Conservation (phyloP, 106 monocot species). For the Dendrobium catenatum region DNA sequence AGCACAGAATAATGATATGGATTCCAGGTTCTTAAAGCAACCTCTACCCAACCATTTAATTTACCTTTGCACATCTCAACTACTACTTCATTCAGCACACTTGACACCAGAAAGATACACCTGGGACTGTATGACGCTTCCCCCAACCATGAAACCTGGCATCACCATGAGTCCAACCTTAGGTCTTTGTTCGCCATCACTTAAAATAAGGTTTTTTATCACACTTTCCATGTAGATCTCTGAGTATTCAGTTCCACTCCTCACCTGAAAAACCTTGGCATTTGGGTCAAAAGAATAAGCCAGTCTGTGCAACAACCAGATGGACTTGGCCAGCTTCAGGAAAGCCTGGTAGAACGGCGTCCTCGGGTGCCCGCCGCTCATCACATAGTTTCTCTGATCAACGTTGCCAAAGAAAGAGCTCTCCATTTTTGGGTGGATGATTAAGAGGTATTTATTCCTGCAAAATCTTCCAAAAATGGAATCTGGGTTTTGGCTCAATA, state of each 20-base stretch:
- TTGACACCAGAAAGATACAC: constrained; percentile 45
- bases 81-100: constrained; percentile 14
- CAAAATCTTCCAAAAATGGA: constrained; percentile 66
- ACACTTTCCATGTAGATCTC: constrained; percentile 68
- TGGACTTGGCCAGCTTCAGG: constrained; percentile 55
- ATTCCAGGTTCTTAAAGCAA: constrained; percentile 1
- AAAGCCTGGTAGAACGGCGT: constrained; percentile 85
- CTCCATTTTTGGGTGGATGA: constrained; percentile 65
- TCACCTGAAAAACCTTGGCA: constrained; percentile 44
- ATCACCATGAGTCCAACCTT: constrained; percentile 70
- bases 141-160: constrained; percentile 65
- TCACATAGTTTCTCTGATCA: constrained; percentile 55
- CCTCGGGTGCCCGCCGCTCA: constrained; percentile 57
- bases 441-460: constrained; percentile 38
- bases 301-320: constrained; percentile 59
- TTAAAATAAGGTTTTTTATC: constrained; percentile 9
- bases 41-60: not conserved
- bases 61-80: too few relatives aligned
- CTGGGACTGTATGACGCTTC: constrained; percentile 29
- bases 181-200: constrained; percentile 10
- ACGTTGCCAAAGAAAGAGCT: constrained; percentile 65
- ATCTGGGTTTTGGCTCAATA: constrained; percentile 45
- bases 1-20: not conserved
- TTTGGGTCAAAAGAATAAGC: constrained; percentile 35
- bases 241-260: constrained; percentile 23